These are phyloP conservation scores for Agrocybe praecox DNA, from an alignment of 768 basidiomycete genomes.

Conservation along the genomic window DNA sequence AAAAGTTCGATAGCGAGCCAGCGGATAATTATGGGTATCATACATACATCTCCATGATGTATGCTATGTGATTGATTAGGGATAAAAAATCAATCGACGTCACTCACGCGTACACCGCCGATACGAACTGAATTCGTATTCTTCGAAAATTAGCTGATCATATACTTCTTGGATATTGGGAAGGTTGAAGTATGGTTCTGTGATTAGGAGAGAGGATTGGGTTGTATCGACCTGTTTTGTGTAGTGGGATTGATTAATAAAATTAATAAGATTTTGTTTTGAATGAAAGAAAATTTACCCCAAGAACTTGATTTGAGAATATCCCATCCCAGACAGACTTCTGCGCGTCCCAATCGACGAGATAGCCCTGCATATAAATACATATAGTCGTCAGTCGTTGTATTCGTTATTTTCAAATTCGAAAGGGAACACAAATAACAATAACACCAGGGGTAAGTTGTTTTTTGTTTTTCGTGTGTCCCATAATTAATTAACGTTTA, in stretches of 20 bases:
- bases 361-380: constrained; percentile 71
- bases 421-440: no score
- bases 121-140: constrained; percentile 91
- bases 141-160: constrained; percentile 95
- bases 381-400: not conserved
- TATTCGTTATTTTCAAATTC: no score
- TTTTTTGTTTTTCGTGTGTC: no score
- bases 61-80: no score
- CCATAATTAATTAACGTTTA: no score
- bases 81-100: no score
- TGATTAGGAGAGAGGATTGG: constrained; percentile 77
- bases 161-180: constrained; percentile 91
- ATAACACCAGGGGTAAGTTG: no score
- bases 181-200: constrained; percentile 94
- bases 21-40: no score
- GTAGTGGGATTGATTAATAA: constrained; percentile 8
- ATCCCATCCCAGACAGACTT: constrained; percentile 94
- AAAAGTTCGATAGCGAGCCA: no score
- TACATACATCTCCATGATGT: no score
- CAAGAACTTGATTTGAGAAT: constrained; percentile 72
- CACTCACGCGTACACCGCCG: constrained; percentile 79
- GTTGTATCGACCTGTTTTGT: constrained; percentile 67
- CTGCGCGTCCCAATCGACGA: constrained; percentile 95
- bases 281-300: constrained; percentile 44
- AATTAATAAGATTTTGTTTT: not conserved